Evolutionary conservation across 495 filamentous ascomycete genomes (phyloP), one percentile per base, ranked within the genome.

Genomic region (Aspergillus olivimuriae): DNA sequence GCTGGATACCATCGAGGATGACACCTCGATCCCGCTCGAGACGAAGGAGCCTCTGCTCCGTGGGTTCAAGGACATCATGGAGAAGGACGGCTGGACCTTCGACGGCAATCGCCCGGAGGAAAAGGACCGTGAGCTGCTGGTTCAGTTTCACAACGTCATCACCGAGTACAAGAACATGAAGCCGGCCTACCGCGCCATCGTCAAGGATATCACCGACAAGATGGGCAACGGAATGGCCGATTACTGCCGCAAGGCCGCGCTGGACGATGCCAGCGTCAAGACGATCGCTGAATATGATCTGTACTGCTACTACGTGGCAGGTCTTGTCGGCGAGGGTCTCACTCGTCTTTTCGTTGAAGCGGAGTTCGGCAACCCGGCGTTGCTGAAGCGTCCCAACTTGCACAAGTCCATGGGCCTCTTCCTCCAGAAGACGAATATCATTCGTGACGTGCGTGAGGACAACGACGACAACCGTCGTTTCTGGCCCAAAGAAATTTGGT

Each of bases 161-260:
- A 72, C 74, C 36, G 94, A 98, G 74, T 86, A 89, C 63, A 85
- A 82, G 68, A 88, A 91, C 63, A 73, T 95, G 60, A 92, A 96
- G 69, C 80, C 83, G 43, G 75, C 73, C 32, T 97, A 97, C 66
- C 75, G 77, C 57, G 78, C 65, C 12, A 91, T 96, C 59, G 90
- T 98, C 63, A 86, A 84, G 70, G 94, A 98, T 53, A 96, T 97
- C 61, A 86, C 89, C 10, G 70, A 84, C 50, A 84, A 89, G 68
- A 98, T 98, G 92, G 91, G 90, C 51, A 87, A 96, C 53, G 92
- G 92, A 46, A 98, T 98, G 92, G 92, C 92, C 19, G 92, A 97
- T 63, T 96, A 90, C 61, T 83, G 77, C 46, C 73, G 83, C 33
- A 92, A 94, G 56, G 82, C 86, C 17, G 87, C 85, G 54, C 69